phyloP scores from a whole-genome alignment of 2,329 filamentous ascomycete genomes.

The Pestalotiopsis sp. region DNA sequence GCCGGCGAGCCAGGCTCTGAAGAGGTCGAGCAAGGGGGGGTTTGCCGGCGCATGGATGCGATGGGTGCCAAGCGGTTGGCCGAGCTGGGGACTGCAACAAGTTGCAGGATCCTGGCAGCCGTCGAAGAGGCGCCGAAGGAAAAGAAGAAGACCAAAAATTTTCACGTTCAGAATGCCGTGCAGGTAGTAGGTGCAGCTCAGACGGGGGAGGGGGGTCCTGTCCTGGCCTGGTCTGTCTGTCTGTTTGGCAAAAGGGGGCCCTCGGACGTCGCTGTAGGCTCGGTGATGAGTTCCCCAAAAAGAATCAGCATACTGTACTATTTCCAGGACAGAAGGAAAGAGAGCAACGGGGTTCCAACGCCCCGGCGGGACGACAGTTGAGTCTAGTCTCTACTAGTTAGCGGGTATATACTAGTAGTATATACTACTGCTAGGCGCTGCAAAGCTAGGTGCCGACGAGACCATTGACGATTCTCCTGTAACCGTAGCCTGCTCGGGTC shows the following conservation, averaged over 20 bases:
- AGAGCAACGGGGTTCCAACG: constrained; percentile 3
- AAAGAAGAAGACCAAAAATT: neutral
- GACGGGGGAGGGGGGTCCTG: neutral
- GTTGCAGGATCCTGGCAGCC: constrained; percentile 14
- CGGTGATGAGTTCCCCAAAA: constrained; percentile 9
- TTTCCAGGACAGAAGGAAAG: neutral
- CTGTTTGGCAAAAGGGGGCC: constrained; percentile 17
- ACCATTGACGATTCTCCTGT: neutral
- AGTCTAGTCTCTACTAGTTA: constrained; percentile 1
- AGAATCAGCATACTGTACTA: neutral
- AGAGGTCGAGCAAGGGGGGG: constrained; percentile 1
- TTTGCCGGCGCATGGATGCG: neutral
- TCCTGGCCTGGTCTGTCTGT: neutral
- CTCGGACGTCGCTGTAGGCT: constrained; percentile 15
- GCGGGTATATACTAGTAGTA: neutral
- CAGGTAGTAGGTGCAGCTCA: neutral
- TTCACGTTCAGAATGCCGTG: neutral
- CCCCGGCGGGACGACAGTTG: neutral
- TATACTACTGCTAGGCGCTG: neutral
- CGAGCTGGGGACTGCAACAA: constrained; percentile 14
- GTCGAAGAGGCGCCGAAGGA: neutral
- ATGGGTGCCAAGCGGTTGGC: constrained; percentile 13
- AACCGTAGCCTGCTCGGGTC: neutral
- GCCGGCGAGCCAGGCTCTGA: neutral
- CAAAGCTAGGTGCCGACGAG: neutral